These are phyloP conservation scores for Saxophila tyrrhenica DNA, from an alignment of 495 filamentous ascomycete species.

Conservation along the genomic window DNA sequence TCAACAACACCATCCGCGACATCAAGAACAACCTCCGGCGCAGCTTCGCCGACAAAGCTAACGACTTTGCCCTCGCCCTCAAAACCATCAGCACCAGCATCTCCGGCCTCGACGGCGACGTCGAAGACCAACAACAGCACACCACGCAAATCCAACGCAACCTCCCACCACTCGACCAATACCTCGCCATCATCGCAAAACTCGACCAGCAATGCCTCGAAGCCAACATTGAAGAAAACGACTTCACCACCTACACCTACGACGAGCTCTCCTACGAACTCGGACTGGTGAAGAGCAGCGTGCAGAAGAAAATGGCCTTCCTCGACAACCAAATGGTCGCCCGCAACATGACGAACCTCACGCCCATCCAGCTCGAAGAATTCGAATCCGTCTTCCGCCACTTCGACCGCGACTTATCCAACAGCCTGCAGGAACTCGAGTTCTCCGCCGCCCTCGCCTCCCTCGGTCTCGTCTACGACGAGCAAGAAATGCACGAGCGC, in stretches of 20 bases:
- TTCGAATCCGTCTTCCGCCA: slow-evolving; percentile 97
- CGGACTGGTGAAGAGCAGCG: slow-evolving; percentile 75
- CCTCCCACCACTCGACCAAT: slow-evolving; percentile 76
- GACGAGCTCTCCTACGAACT: slow-evolving; percentile 94
- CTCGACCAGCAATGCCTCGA: slow-evolving; percentile 83
- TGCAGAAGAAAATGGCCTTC: slow-evolving; percentile 90
- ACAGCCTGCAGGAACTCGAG: slow-evolving; percentile 84
- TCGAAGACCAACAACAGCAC: slow-evolving; percentile 84
- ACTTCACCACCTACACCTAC: slow-evolving; percentile 95
- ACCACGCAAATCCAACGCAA: slow-evolving; percentile 69
- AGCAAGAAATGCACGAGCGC: slow-evolving; percentile 90
- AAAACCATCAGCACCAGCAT: slow-evolving; percentile 89
- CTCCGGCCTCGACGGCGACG: slow-evolving; percentile 86
- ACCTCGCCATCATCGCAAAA: slow-evolving; percentile 68
- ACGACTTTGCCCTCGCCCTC: slow-evolving; percentile 88
- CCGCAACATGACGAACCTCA: slow-evolving; percentile 96
- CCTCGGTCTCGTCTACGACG: slow-evolving; percentile 85
- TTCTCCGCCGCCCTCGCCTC: slow-evolving; percentile 91
- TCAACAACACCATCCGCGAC: slow-evolving; percentile 96
- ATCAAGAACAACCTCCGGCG: slow-evolving; percentile 92
- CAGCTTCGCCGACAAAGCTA: slow-evolving; percentile 90
- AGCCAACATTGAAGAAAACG: slow-evolving; percentile 97
- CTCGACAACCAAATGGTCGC: slow-evolving; percentile 96
- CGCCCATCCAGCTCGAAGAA: slow-evolving; percentile 94
- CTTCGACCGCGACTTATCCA: slow-evolving; percentile 87